Conservation (phyloP, 805 yeast species). For the Candida qinlingensis region DNA sequence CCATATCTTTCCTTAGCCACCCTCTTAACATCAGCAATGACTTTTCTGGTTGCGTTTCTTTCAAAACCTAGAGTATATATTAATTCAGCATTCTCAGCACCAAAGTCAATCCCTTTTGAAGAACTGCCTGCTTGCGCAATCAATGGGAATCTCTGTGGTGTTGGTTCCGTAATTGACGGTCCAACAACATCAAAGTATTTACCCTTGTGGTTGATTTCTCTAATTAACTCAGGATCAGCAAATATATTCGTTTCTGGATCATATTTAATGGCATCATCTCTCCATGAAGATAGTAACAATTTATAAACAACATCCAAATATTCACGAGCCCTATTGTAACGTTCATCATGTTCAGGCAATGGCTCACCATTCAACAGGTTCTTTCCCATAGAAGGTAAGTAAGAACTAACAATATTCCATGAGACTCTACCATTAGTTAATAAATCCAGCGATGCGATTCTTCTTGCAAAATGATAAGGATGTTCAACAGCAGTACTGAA, state of each 20-base stretch:
- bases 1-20: conserved; percentile 30
- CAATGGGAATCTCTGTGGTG: conserved; percentile 39
- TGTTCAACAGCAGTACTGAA: conserved; percentile 38
- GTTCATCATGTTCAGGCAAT: conserved; percentile 35
- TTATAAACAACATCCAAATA: conserved; percentile 35
- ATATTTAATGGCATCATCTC: conserved; percentile 31
- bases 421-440: conserved; percentile 38
- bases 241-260: conserved; percentile 26
- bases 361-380: conserved; percentile 31
- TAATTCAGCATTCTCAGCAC: conserved; percentile 38
- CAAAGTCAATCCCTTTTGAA: conserved; percentile 34
- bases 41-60: conserved; percentile 26
- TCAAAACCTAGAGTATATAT: conserved; percentile 32
- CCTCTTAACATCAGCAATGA: conserved; percentile 22
- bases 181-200: conserved; percentile 35
- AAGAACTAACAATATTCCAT: conserved; percentile 41
- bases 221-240: conserved; percentile 31
- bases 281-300: conserved; percentile 36
- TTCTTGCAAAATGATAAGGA: conserved; percentile 37
- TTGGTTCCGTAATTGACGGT: conserved; percentile 35
- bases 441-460: conserved; percentile 38
- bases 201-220: conserved; percentile 35
- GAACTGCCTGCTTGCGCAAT: conserved; percentile 40
- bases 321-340: conserved; percentile 37
- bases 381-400: conserved; percentile 36